phyloP scores from a whole-genome alignment of 2,329 filamentous ascomycete genomes.

The Xylaria hypoxylon region DNA sequence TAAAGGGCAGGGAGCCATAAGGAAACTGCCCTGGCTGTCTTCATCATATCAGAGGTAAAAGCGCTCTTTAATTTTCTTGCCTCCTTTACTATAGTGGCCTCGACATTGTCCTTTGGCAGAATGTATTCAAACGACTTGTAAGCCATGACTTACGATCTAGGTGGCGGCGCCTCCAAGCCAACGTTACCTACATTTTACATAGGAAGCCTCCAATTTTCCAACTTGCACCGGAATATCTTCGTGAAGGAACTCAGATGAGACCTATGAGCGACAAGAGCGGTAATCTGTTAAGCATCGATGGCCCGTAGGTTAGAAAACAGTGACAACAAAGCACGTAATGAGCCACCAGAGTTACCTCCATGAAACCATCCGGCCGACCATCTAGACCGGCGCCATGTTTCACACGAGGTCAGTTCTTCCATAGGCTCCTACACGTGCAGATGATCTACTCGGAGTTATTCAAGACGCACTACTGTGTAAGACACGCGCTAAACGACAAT shows the following conservation, averaged over 20 bases:
- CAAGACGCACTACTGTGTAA: background rate
- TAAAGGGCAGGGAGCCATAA: constrained; percentile 35
- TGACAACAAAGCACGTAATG: too few relatives aligned
- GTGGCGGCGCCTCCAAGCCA: constrained; percentile 24
- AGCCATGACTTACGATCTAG: constrained; percentile 24
- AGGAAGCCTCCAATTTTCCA: constrained; percentile 37
- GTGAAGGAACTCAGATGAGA: constrained; percentile 34
- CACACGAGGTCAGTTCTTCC: background rate
- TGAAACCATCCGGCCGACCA: background rate
- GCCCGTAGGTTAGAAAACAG: background rate
- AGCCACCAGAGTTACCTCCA: too few relatives aligned
- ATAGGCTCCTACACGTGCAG: background rate
- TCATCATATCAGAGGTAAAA: background rate
- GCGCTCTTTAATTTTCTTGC: constrained; percentile 1
- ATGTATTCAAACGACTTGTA: constrained; percentile 33
- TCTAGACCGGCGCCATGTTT: background rate
- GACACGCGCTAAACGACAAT: background rate
- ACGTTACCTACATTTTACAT: constrained; percentile 38
- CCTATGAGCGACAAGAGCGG: background rate
- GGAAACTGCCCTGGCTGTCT: background rate
- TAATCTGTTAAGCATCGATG: background rate
- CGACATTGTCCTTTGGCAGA: constrained; percentile 7
- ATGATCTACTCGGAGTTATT: background rate
- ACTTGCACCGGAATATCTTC: constrained; percentile 38
- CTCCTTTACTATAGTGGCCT: constrained; percentile 31